Evolutionary conservation across 495 filamentous ascomycete genomes (phyloP).

Genomic region (Pseudotulostoma volvatum): DNA sequence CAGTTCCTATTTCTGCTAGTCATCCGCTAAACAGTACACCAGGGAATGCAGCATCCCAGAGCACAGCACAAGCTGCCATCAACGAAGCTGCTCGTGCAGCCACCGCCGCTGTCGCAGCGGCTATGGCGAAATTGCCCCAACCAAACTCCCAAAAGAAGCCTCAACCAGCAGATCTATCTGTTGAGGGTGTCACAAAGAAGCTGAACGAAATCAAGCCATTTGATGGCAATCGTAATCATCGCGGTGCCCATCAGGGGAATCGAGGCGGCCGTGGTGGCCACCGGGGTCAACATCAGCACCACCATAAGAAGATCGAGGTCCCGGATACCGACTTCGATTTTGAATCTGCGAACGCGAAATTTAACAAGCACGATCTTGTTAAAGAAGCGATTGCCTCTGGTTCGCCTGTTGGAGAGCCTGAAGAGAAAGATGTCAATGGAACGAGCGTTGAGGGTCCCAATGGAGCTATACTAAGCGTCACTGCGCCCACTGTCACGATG

Average conservation of each 20-base stretch:
- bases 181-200: conserved; percentile 70
- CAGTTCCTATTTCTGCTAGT: conserved; percentile 25
- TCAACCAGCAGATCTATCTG: conserved; percentile 27
- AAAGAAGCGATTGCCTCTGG: conserved; percentile 78
- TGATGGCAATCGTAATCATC: conserved; percentile 30
- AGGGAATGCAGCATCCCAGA: conserved; percentile 17
- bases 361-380: conserved; percentile 90
- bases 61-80: conserved; percentile 23
- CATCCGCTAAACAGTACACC: conserved; percentile 16
- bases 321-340: conserved; percentile 89
- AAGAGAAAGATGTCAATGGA: conserved; percentile 17
- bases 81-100: conserved; percentile 71
- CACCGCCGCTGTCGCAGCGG: conserved; percentile 70
- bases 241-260: conserved; percentile 32
- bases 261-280: conserved; percentile 40
- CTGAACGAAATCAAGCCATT: conserved; percentile 77
- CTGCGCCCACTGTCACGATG: conserved; percentile 14
- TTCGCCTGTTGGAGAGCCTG: conserved; percentile 44
- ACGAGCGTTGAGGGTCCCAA: conserved; percentile 13
- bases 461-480: conserved; percentile 6
- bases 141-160: conserved; percentile 29
- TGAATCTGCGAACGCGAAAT: conserved; percentile 80
- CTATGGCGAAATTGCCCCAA: conserved; percentile 67
- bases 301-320: conserved; percentile 61
- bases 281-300: conserved; percentile 35